Conservation (phyloP, 495 filamentous ascomycete species). For the Podospora pseudocomata region DNA sequence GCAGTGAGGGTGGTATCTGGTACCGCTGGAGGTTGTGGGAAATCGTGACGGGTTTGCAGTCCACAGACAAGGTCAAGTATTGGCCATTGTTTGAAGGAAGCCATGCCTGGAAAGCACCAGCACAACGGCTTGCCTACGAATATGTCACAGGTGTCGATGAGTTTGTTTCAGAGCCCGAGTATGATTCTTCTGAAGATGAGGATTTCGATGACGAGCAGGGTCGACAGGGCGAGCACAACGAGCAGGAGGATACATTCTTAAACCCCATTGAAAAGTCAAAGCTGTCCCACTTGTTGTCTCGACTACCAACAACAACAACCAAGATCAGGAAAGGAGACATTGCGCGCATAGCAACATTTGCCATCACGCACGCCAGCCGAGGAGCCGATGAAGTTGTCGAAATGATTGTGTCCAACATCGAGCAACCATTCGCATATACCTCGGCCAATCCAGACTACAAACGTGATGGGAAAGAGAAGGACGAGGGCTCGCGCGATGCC, state of each 20-base stretch:
- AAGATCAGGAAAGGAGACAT: conserved; percentile 82
- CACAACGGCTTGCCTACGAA: conserved; percentile 64
- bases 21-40: conserved; percentile 92
- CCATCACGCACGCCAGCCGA: conserved; percentile 73
- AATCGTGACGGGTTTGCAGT: conserved; percentile 57
- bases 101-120: conserved; percentile 67
- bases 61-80: conserved; percentile 40
- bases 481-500: conserved; percentile 33
- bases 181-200: conserved; percentile 84
- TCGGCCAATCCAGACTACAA: conserved; percentile 46
- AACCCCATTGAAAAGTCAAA: conserved; percentile 82
- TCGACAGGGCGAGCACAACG: conserved; percentile 49
- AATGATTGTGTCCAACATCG: conserved; percentile 77
- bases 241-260: conserved; percentile 68
- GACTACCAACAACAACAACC: conserved; percentile 71
- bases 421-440: conserved; percentile 66
- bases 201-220: conserved; percentile 72
- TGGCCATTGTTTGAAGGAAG: conserved; percentile 66
- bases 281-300: conserved; percentile 71
- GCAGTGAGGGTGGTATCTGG: conserved; percentile 74
- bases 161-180: conserved; percentile 77
- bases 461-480: conserved; percentile 42
- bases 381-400: conserved; percentile 87
- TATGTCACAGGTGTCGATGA: conserved; percentile 69
- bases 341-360: conserved; percentile 81